Evolutionary conservation across 2,329 filamentous ascomycete genomes (phyloP), one percentile per base, ranked within the genome.

Genomic region (Phialemoniopsis sp.): DNA sequence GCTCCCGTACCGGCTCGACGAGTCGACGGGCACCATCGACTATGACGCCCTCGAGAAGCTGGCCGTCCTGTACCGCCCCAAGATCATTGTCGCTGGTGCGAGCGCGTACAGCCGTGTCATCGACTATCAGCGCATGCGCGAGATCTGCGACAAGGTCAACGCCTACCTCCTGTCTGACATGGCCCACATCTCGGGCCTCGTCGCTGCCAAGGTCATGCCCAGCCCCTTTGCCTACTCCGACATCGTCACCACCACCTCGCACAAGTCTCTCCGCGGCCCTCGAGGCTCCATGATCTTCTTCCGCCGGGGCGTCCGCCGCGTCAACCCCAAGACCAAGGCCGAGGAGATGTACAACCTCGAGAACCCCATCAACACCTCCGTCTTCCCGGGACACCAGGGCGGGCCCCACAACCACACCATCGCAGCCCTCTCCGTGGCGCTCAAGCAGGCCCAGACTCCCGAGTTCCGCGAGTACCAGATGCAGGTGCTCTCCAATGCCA

Each of bases 341-440:
- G 82, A 95, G 57, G 82, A 85, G 52, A 66, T 87, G 59, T 98
- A 96, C 68, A 84, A 96, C 56, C 84, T 98, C 32, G 93, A 97
- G 64, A 78, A 76, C 19, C 87, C 90, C 40, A 98, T 98, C 70
- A 98, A 98, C 70, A 80, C 82, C 53, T 95, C 91, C 40, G 93
- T 98, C 45, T 98, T 98, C 75, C 93, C 93, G 13, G 93, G 93
- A 41, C 93, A 98, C 67, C 93, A 98, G 65, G 93, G 93, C 60
- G 93, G 93, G 17, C 93, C 93, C 39, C 93, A 98, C 70, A 98
- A 98, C 72, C 93, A 98, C 73, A 98, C 93, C 53, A 98, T 98
- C 63, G 94, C 93, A 29, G 93, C 93, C 33, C 76, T 98, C 19
- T 82, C 93, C 15, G 93, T 98, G 36, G 93, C 93, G 12, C 76